These are phyloP conservation scores for Backusella australiensis DNA, from an alignment of 192 early-diverging fungal species.

Conservation along the genomic window DNA sequence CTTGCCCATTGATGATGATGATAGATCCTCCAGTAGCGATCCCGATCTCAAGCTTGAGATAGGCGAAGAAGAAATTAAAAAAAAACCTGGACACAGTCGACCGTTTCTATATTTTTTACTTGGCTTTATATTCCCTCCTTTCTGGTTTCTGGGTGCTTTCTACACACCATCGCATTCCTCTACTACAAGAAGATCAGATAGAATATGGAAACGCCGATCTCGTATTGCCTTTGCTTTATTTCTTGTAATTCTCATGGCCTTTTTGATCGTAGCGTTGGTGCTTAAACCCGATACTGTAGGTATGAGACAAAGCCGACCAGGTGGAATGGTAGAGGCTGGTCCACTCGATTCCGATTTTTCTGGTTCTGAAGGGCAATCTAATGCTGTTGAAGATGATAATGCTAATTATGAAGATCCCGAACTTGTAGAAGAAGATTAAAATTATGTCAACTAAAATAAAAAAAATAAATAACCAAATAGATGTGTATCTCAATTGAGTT, in stretches of 20 bases:
- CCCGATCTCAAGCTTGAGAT: background rate
- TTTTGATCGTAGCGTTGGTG: conserved; percentile 7
- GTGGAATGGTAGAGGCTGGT: background rate
- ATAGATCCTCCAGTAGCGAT: background rate
- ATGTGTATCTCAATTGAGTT: background rate
- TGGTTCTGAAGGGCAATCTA: background rate
- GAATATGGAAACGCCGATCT: conserved; percentile 16
- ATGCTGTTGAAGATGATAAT: background rate
- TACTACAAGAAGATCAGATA: conserved; percentile 13
- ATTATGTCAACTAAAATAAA: background rate
- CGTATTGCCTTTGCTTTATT: conserved; percentile 16
- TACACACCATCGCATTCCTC: conserved; percentile 9
- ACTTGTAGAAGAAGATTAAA: background rate
- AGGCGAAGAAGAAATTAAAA: conserved; percentile 2
- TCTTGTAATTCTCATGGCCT: background rate
- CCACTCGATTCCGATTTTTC: background rate
- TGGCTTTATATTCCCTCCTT: conserved; percentile 29
- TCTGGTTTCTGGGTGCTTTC: conserved; percentile 25
- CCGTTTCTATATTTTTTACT: conserved; percentile 27
- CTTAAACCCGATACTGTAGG: conserved; percentile 22
- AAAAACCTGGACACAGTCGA: background rate
- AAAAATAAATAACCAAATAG: background rate
- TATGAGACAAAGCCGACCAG: conserved; percentile 19
- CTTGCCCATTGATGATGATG: background rate
- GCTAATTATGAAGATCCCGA: background rate